Evolutionary conservation across 176 grass and related monocot genomes (phyloP), one percentile per base, ranked within the genome.

Genomic region (Triticum dicoccoides): DNA sequence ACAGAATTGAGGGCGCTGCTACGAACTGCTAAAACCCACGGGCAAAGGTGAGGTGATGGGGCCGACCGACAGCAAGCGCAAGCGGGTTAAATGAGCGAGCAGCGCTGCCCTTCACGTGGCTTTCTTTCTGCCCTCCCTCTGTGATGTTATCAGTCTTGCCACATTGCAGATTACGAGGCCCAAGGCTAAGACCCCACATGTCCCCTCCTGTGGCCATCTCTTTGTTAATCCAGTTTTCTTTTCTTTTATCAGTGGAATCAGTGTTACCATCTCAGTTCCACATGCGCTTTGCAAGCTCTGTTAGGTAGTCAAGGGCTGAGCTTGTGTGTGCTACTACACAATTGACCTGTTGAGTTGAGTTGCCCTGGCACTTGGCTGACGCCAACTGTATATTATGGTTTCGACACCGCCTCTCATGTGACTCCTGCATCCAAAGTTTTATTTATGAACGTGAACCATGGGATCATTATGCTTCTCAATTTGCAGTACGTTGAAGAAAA

Each of bases 81-180:
- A 64, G 77, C 65, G 23, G 69, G 69, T 69, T 88, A 6, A 61
- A 63, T 87, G 69, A 77, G 62, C 5, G 11, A 82, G 62, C 83
- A 78, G 78, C 5, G 2, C 61, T 56, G 83, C 47, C 89, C 61
- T 64, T 85, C 90, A 91, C 90, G 86, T 88, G 90, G 78, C 64
- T 14, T 41, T 83, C 82, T 78, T 86, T 85, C 78, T 78, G 69
- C 84, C 52, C 67, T 56, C 6, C 47, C n/a, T 76, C 15, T 54
- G 51, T 54, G 18, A 18, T 18, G 45, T 76, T 76, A 76, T 30
- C 42, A 74, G 44, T 13, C 21, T 35, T 64, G 7, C 24, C 18
- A 12, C 72, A 72, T 52, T 25, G 39, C 78, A 77, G 77, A 42
- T 82, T 88, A 13, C 86, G 77, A 82, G 39, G 13, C 86, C 86